Base-by-base conservation (phyloP, 225 moss, liverwort and hornwort species). In the Ulota crispa region DNA sequence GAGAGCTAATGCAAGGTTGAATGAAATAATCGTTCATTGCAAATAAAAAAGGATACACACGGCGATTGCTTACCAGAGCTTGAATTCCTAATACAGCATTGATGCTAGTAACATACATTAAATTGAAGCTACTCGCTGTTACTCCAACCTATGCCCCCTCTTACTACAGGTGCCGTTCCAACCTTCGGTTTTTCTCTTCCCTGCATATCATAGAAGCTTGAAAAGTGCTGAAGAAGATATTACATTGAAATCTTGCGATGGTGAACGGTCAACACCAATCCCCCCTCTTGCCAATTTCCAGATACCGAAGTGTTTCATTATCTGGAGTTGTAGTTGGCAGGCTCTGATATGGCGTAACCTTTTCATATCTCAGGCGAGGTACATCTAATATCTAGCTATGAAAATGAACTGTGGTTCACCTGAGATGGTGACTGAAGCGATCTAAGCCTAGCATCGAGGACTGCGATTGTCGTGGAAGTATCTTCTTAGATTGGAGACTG, bases 401-500 rank as follows among this genome's bases (percentile, higher is more conserved):
- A 3, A 26, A 12, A 16, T 28, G 1, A 30, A 39, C 60, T 70
- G 31, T 26, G 2, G 7, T 27, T 68, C 21, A 66, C 54, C 5
- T 27, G 2, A 56, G 13, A 50, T 50, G 50, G 5, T 50, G 5
- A 24, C 39, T n/a, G 39, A 6, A 42, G 13, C 24, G 23, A 23
- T 4, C 37, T 27, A 54, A 21, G 52, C 9, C 53, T 61, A 74
- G 20, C 64, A 32, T 21, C 34, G 43, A 42, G 23, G 9, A 4
- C 30, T 42, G 30, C 5, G 8, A 6, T 53, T 30, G 9, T 43
- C 31, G 20, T 12, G 26, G 20, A 11, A 5, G 12, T 6, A 74
- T 28, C 19, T 3, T 13, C 8, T 66, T 56, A 83, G 21, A 84
- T 81, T 12, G 87, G 84, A 2, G 47, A 27, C 21, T 86, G 84